These are phyloP conservation scores for Pneumocystis canis DNA, from an alignment of 1,139 yeast species.

Conservation along the genomic window DNA sequence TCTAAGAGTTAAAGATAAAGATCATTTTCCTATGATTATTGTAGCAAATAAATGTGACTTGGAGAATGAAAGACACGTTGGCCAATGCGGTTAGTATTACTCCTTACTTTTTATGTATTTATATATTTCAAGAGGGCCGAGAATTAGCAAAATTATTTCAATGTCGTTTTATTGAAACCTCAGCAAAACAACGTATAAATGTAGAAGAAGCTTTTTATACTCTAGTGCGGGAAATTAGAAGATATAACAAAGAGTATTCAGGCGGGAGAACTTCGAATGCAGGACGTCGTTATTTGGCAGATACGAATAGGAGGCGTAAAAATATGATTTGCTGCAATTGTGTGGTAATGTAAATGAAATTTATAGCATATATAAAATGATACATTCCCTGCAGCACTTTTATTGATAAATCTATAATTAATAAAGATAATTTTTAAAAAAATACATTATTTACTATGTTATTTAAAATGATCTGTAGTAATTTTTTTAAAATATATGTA, in stretches of 20 bases:
- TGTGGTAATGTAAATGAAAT: neutral
- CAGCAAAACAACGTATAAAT: conserved; percentile 84
- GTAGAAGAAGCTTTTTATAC: conserved; percentile 85
- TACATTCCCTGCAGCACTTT: neutral
- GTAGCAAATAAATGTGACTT: conserved; percentile 47
- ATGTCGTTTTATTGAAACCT: conserved; percentile 79
- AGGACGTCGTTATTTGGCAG: conserved; percentile 16
- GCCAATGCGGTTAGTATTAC: conserved; percentile 16
- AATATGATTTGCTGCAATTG: neutral
- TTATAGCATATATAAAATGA: neutral
- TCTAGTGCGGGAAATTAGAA: conserved; percentile 51
- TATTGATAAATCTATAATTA: neutral
- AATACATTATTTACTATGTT: neutral
- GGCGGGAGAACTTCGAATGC: conserved; percentile 18
- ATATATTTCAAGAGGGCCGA: conserved; percentile 63
- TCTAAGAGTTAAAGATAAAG: conserved; percentile 58
- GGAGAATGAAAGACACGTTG: conserved; percentile 46
- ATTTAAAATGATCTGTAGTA: neutral
- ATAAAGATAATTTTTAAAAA: neutral
- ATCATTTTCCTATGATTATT: conserved; percentile 29
- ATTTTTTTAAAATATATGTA: neutral
- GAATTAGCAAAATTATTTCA: conserved; percentile 52
- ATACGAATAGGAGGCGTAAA: neutral
- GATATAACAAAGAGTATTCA: conserved; percentile 24
- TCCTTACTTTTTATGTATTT: conserved; percentile 35